Base-by-base conservation (phyloP, 257 asterid genomes). In the Lantana camara region DNA sequence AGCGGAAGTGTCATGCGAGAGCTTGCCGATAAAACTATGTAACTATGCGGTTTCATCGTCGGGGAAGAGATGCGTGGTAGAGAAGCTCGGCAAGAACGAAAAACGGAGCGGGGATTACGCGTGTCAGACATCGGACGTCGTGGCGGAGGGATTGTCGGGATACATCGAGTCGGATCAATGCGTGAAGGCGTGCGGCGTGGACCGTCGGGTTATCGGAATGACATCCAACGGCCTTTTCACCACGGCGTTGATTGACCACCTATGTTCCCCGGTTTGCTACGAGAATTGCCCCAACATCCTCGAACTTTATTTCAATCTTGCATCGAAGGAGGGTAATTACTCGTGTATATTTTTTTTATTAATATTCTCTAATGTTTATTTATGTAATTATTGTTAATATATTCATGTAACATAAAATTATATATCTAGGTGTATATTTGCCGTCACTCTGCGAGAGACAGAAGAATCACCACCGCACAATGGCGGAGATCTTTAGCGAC, bases 21-120 rank as follows among this genome's bases (percentile, higher is more conserved):
- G 56, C 37, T 73, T 93, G 48, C 95, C 97, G 0, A 47, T 70
- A 47, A 48, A 76, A 11, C 59, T 71, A 1, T 93, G 99, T 38
- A 69, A 95, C 5, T 84, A 83, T 46, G 75, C 97, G 29, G 77
- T 93, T 23, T 80, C 96, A 9, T 87, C 99, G 9, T 81, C 99
- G 12, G 97, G 95, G 30, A 84, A 93, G 78, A 82, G 99, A 63
- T 93, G 97, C 64, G 75, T 85, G 77, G 37, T 90, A 64, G 99
- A 93, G 85, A 85, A 85, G 24, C 76, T 48, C 32, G 5, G 32
- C 69, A 23, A 41, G 22, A 46, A 49, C 19, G 76, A 66, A 17
- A 77, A 66, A 5, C 88, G 85, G 1, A 60, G 50, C 68, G 61
- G 67, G 5, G 75, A 67, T 1, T 83, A 79, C 76, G 83, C 82